phyloP scores from a whole-genome alignment of 805 yeast genomes.

The Saccharomycopsis amapae region DNA sequence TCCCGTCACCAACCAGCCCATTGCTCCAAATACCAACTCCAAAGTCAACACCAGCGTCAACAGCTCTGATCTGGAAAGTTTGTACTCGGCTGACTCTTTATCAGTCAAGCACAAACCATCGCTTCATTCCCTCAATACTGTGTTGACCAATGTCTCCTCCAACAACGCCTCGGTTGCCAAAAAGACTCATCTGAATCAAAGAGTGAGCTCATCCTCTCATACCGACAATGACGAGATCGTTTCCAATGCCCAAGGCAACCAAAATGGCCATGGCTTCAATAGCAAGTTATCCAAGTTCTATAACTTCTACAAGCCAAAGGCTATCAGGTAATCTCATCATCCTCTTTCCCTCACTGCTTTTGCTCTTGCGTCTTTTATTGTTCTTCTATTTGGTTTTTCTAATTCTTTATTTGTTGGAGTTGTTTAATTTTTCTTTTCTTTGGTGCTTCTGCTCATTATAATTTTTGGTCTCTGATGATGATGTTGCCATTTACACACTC shows the following conservation, averaged over 20 bases:
- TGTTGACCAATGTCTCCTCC: background rate
- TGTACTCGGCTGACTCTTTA: background rate
- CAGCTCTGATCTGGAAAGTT: background rate
- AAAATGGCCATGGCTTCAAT: too few species aligned
- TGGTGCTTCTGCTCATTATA: too few species aligned
- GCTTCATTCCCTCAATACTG: background rate
- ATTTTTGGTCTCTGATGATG: too few species aligned
- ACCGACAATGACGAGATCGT: too few species aligned
- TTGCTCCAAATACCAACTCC: background rate
- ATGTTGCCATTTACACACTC: too few species aligned
- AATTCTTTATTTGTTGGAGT: background rate
- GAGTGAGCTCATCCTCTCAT: background rate
- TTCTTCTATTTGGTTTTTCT: too few species aligned
- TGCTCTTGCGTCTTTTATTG: background rate
- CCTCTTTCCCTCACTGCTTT: background rate
- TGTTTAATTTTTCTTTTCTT: too few species aligned
- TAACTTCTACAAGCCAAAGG: background rate
- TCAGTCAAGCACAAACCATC: background rate
- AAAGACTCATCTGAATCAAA: too few species aligned
- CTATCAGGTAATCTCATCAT: background rate
- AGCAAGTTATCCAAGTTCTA: background rate
- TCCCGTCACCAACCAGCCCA: background rate
- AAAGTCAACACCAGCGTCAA: background rate
- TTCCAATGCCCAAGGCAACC: background rate
- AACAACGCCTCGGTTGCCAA: background rate